Evolutionary conservation across 1,284 basidiomycete genomes (phyloP).

Genomic region (Flammula alnicola): DNA sequence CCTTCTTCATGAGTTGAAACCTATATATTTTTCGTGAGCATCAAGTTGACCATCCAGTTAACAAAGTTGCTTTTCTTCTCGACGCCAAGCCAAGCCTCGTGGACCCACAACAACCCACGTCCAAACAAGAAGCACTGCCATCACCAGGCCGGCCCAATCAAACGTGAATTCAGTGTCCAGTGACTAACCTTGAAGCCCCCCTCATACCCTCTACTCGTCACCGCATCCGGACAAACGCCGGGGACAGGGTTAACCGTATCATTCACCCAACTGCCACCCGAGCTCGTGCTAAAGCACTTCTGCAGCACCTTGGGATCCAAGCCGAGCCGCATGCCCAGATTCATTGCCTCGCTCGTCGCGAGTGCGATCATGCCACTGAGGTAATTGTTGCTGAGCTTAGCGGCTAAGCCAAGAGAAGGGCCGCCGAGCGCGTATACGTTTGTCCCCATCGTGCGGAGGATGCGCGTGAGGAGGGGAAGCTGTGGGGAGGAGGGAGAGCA

Average conservation of each 20-base stretch:
- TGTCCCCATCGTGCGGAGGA: constrained; percentile 39
- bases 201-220: constrained; percentile 42
- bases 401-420: constrained; percentile 40
- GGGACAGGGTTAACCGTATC: constrained; percentile 44
- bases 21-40: background rate
- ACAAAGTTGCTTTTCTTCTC: too few relatives aligned
- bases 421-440: constrained; percentile 39
- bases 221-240: constrained; percentile 43
- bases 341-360: constrained; percentile 46
- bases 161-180: too few relatives aligned
- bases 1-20: background rate
- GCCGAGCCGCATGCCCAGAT: constrained; percentile 44
- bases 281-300: constrained; percentile 38
- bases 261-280: constrained; percentile 43
- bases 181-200: constrained; percentile 47
- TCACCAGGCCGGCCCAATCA: too few relatives aligned
- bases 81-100: too few relatives aligned
- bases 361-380: constrained; percentile 42
- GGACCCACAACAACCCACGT: too few relatives aligned
- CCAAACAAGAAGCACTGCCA: too few relatives aligned
- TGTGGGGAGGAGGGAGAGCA: constrained; percentile 31
- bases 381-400: constrained; percentile 47
- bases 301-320: constrained; percentile 41
- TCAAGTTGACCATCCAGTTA: background rate
- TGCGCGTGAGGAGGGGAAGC: constrained; percentile 32